Conservation (phyloP, 2,329 filamentous ascomycete genomes). For the Cladophialophora carrionii region DNA sequence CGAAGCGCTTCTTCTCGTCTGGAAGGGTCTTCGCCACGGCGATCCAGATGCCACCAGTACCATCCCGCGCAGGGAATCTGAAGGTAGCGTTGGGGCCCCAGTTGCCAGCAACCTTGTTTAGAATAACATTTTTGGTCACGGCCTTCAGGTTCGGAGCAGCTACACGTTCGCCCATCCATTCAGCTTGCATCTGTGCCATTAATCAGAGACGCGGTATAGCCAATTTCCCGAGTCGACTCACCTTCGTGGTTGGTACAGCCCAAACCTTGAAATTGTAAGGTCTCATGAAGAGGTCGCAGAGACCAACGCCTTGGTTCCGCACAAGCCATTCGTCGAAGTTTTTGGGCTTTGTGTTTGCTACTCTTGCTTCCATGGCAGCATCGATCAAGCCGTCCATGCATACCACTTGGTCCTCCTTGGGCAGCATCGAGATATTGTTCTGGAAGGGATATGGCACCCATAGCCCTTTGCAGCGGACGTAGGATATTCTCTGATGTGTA, state of each 20-base stretch:
- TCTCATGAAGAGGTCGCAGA: conserved; percentile 96
- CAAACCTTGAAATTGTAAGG: conserved; percentile 99
- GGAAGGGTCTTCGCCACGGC: conserved; percentile 92
- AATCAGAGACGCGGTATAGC: conserved; percentile 14
- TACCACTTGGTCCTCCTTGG: conserved; percentile 94
- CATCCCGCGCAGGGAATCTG: conserved; percentile 93
- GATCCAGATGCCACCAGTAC: conserved; percentile 98
- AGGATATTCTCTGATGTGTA: conserved; percentile 96
- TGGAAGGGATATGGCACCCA: conserved; percentile 99
- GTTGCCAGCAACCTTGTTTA: conserved; percentile 93
- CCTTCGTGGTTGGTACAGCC: conserved; percentile 96
- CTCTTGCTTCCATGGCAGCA: conserved; percentile 82
- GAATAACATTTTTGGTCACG: conserved; percentile 89
- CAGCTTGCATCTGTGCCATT: conserved; percentile 83
- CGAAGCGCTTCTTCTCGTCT: conserved; percentile 87
- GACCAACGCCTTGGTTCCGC: conserved; percentile 82
- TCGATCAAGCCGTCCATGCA: conserved; percentile 97
- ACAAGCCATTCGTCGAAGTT: conserved; percentile 99
- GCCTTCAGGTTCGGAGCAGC: conserved; percentile 94
- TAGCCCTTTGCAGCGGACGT: conserved; percentile 92
- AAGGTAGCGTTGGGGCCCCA: conserved; percentile 99
- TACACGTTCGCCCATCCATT: conserved; percentile 98
- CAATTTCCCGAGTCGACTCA: conserved; percentile 50
- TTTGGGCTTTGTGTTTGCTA: conserved; percentile 87
- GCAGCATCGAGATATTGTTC: conserved; percentile 98